Evolutionary conservation across 176 grass and related monocot species (phyloP).

Genomic region (Oryza meyeriana): DNA sequence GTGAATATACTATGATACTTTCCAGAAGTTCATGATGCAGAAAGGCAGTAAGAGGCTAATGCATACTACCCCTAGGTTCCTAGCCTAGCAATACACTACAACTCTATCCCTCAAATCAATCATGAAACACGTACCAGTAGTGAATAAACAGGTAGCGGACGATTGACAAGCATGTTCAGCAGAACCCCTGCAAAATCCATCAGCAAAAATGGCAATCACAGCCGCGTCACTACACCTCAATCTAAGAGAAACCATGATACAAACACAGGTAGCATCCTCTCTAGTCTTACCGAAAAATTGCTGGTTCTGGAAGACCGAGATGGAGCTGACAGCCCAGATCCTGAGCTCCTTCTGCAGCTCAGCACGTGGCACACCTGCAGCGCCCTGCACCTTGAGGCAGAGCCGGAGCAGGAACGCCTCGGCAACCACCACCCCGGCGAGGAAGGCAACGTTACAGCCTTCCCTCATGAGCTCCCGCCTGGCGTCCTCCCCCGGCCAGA

Average conservation of each 20-base stretch:
- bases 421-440: conserved; percentile 67
- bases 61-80: neutral
- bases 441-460: conserved; percentile 62
- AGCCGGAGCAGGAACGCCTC: conserved; percentile 92
- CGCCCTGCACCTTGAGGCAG: conserved; percentile 74
- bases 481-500: conserved; percentile 61
- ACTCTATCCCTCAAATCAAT: neutral
- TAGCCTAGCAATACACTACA: neutral
- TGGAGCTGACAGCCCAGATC: conserved; percentile 89
- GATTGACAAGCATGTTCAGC: conserved; percentile 70
- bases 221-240: conserved; percentile 12
- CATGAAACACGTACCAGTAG: conserved; percentile 64
- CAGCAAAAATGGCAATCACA: conserved; percentile 18
- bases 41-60: neutral
- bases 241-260: conserved; percentile 8
- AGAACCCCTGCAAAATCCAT: conserved; percentile 61
- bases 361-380: conserved; percentile 16
- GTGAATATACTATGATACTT: neutral
- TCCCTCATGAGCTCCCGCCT: conserved; percentile 62
- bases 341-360: conserved; percentile 83
- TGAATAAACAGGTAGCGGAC: conserved; percentile 56
- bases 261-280: neutral
- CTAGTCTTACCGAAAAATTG: conserved; percentile 65
- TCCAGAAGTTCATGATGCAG: neutral
- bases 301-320: conserved; percentile 70